Base-by-base conservation (phyloP, 495 filamentous ascomycete species). In the Neurospora intermedia region DNA sequence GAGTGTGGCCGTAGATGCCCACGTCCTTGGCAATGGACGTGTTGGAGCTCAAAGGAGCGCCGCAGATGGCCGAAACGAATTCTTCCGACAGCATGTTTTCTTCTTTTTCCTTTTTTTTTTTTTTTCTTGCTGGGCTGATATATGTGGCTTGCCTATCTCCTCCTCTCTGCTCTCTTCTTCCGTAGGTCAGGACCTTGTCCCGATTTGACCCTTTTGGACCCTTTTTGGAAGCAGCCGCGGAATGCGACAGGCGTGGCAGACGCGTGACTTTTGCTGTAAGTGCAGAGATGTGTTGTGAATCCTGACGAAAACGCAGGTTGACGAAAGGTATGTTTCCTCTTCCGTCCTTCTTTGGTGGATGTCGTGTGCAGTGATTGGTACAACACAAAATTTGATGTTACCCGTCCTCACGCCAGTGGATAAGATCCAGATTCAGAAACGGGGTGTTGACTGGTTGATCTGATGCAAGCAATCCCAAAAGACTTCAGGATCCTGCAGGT, bases 1-100 rank as follows among this genome's bases (percentile, higher is more conserved):
- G 86, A 73, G 92, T 92, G 77, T 97, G 92, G 74, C 94, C 82
- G 82, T 94, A 94, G 77, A 98, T 91, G 69, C 91, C 92, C 38
- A 91, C 90, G 82, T 96, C 93, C 79, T 92, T 92, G 35, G 90
- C 83, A 70, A 88, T 86, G 69, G 88, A 87, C 15, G 89, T 89
- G 72, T 89, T 89, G 73, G 90, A 87, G 72, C 87, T 81, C 81
- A 92, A 88, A 8, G 87, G 87, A 8, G 88, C 86, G 42, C 90
- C 86, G 74, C 88, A 84, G 70, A 92, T 91, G 73, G 93, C 90
- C 75, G 91, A 91, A 74, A 96, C 83, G 77, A 97, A 94, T 72
- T 85, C 88, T 85, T 96, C 93, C 69, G 91, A 91, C 74, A 96
- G 87, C 93, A 94, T 96, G 6, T 16, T 43, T 18, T 43, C 15